These are phyloP conservation scores for Aspergillus olivimuriae DNA, from an alignment of 495 filamentous ascomycete genomes.

Conservation along the genomic window DNA sequence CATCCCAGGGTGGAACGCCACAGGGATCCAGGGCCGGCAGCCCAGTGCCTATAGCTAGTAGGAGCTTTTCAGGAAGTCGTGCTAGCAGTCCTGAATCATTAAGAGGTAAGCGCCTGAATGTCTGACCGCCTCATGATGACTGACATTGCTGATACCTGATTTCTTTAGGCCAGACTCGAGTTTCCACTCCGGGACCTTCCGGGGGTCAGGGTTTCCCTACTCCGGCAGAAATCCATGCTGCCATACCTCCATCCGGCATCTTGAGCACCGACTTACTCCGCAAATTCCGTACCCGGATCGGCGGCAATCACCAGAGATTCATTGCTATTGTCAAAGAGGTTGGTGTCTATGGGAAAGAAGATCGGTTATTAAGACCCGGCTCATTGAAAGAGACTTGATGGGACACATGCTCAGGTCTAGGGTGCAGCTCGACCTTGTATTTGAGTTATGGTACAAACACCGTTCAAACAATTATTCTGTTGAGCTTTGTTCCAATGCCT, in stretches of 20 bases:
- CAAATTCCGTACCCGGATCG: conserved; percentile 55
- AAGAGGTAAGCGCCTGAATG: conserved; percentile 33
- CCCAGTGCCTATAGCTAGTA: conserved; percentile 32
- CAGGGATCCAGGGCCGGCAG: conserved; percentile 50
- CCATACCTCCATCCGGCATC: conserved; percentile 63
- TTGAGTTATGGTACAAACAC: too few relatives aligned
- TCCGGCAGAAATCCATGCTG: conserved; percentile 63
- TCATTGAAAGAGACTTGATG: conserved; percentile 29
- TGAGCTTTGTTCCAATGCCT: too few relatives aligned
- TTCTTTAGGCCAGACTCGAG: conserved; percentile 23
- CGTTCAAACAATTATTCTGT: too few relatives aligned
- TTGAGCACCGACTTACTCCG: conserved; percentile 54
- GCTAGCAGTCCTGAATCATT: conserved; percentile 33
- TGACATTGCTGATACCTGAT: too few relatives aligned
- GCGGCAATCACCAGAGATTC: conserved; percentile 39
- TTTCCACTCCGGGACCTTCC: conserved; percentile 28
- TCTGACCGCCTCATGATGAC: too few relatives aligned
- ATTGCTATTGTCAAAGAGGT: conserved; percentile 44
- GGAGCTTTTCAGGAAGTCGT: conserved; percentile 28
- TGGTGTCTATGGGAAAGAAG: conserved; percentile 41
- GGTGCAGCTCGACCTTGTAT: too few relatives aligned
- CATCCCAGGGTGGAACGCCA: conserved; percentile 47
- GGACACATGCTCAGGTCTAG: too few relatives aligned
- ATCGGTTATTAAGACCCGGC: conserved; percentile 36
- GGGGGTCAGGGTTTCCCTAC: conserved; percentile 43